Conservation (phyloP, 2,329 filamentous ascomycete genomes). For the Venturia asperata region DNA sequence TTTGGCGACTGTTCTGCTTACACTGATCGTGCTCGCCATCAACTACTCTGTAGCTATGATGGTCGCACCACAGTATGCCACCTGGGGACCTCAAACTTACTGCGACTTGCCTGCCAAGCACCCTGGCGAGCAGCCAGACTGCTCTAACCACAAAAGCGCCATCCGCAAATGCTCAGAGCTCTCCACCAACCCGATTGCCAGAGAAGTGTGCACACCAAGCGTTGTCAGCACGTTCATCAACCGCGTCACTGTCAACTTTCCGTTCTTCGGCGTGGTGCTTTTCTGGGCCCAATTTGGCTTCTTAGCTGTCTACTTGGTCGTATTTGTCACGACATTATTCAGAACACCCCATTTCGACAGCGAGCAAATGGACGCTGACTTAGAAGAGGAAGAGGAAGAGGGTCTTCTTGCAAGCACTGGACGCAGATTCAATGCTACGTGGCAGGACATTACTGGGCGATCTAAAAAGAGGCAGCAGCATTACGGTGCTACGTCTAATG, state of each 20-base stretch:
- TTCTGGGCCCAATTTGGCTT: constrained; percentile 98
- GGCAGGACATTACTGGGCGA: constrained; percentile 74
- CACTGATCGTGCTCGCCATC: constrained; percentile 79
- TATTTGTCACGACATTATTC: constrained; percentile 73
- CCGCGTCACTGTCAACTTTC: constrained; percentile 85
- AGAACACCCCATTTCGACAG: constrained; percentile 71
- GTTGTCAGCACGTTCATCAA: constrained; percentile 91
- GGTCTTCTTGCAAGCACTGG: constrained; percentile 79
- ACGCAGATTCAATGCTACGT: constrained; percentile 73
- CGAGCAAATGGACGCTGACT: constrained; percentile 75
- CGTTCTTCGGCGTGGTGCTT: constrained; percentile 83
- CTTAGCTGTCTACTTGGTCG: constrained; percentile 69
- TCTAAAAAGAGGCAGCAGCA: constrained; percentile 26
- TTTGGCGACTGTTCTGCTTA: constrained; percentile 83
- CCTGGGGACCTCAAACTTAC: constrained; percentile 89
- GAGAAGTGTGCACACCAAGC: constrained; percentile 79
- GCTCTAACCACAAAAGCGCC: constrained; percentile 60
- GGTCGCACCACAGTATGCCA: constrained; percentile 91
- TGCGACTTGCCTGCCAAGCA: constrained; percentile 64
- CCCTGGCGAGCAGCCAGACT: constrained; percentile 65
- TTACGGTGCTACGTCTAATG: constrained; percentile 21
- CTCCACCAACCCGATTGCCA: constrained; percentile 61
- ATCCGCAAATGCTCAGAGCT: constrained; percentile 78
- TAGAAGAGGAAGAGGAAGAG: constrained; percentile 89
- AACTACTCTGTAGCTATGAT: constrained; percentile 92